Evolutionary conservation across 495 filamentous ascomycete genomes (phyloP), one percentile per base, ranked within the genome.

Genomic region (Xylona heveae): DNA sequence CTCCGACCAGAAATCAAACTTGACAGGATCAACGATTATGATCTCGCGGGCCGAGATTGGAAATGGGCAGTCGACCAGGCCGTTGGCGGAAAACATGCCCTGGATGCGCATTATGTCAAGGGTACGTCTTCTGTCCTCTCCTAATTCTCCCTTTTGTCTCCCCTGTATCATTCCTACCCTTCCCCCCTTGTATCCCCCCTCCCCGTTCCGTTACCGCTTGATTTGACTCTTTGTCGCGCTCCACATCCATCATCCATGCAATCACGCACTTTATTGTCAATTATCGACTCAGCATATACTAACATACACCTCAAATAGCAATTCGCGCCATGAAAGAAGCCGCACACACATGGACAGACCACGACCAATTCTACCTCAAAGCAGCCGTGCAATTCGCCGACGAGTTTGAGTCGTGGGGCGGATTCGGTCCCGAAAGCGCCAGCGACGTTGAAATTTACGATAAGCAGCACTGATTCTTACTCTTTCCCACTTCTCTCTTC

Each of bases 81-180:
- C 24, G 43, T 88, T 5, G 71, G 66, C 17, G 71, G 68, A 7
- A 45, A 62, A 27, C 64, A 66, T 47, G 54, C 65, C 4, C 66
- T 64, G 1, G 79, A 94, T 57, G 65, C 77, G 16, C 78, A 88
- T 52, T 91, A 66, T 48, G 75, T 91, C 7, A 85, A 88, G 50
- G 64, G 66, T 65, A 39, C 36, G 51, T 45, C 10, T n/a, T n/a
- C n/a, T n/a, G n/a, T n/a, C n/a, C n/a, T n/a, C n/a, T n/a, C n/a
- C n/a, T n/a, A n/a, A n/a, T 21, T 2, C 6, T 9, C 20, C 7
- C 22, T 29, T 34, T 8, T 17, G 19, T n/a, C 20, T 6, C 1
- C 0, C 13, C 5, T 15, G 26, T 12, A 23, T 18, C 25, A 20
- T 13, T 19, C 10, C 24, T 35, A 3, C 6, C 33, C n/a, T n/a